Percentiles rank a stretch among this genome's conserved stretches.
phyloP scores from a whole-genome alignment of 2,329 filamentous ascomycete species.

The Aspergillus hortae region DNA sequence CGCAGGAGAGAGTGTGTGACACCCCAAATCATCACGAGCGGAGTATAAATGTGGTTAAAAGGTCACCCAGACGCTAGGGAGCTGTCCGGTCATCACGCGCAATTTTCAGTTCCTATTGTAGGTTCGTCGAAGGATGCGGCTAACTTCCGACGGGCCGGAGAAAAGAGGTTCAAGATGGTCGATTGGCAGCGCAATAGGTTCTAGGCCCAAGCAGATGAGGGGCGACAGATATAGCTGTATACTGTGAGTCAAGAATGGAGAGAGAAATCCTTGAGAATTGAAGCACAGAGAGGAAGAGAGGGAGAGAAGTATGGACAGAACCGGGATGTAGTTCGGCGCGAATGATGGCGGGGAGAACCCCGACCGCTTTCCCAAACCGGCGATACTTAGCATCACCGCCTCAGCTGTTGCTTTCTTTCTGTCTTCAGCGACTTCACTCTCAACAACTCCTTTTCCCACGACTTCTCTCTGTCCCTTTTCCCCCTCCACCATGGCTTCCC shows the following conservation, averaged over 20 bases:
- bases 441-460: constrained; percentile 2
- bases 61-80: constrained; percentile 4
- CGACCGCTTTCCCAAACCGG: constrained; percentile 17
- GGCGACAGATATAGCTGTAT: background rate
- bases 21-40: constrained; percentile 12
- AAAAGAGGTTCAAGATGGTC: background rate
- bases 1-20: constrained; percentile 6
- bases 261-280: background rate
- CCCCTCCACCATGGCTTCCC: constrained; percentile 24
- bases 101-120: constrained; percentile 4
- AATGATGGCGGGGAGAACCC: constrained; percentile 1
- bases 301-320: background rate
- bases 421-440: constrained; percentile 2
- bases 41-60: constrained; percentile 1
- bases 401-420: constrained; percentile 4
- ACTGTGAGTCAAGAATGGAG: no score
- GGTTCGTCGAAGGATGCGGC: background rate
- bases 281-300: background rate
- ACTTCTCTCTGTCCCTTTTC: constrained; percentile 1
- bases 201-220: background rate
- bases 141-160: background rate
- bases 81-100: constrained; percentile 12
- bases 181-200: no score
- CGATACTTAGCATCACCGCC: constrained; percentile 6
- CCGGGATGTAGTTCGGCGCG: background rate